Evolutionary conservation across 1,139 yeast species (phyloP).

Genomic region (Debaryomyces psychrophilus): DNA sequence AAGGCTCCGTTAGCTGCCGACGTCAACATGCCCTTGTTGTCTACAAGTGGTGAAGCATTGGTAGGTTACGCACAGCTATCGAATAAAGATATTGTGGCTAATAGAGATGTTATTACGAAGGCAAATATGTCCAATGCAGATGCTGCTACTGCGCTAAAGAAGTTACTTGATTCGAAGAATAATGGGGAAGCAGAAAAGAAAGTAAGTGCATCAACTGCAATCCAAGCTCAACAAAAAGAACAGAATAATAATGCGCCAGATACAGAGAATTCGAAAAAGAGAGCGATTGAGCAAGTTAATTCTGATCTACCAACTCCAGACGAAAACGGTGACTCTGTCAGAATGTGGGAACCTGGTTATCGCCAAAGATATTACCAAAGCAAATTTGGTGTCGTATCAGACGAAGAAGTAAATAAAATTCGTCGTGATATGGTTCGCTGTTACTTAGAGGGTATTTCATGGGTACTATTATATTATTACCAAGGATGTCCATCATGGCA

Average conservation of each 20-base stretch:
- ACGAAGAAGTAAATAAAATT: conserved; percentile 57
- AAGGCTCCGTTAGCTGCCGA: conserved; percentile 75
- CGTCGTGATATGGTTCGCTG: conserved; percentile 66
- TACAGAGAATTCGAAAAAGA: conserved; percentile 29
- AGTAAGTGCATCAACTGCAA: conserved; percentile 44
- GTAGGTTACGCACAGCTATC: conserved; percentile 66
- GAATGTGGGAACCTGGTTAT: conserved; percentile 87
- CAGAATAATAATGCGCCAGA: conserved; percentile 9
- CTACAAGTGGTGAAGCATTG: conserved; percentile 67
- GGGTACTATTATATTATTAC: conserved; percentile 92
- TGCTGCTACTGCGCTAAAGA: conserved; percentile 69
- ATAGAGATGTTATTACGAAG: conserved; percentile 65
- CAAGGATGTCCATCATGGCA: conserved; percentile 99
- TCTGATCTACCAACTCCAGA: conserved; percentile 17
- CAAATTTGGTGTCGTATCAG: conserved; percentile 65
- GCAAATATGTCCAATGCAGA: conserved; percentile 76
- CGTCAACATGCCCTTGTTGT: conserved; percentile 75
- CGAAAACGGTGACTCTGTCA: conserved; percentile 59
- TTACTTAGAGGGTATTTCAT: conserved; percentile 92
- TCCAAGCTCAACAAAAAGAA: conserved; percentile 26
- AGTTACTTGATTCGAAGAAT: conserved; percentile 37
- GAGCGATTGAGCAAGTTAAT: conserved; percentile 21
- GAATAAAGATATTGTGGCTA: conserved; percentile 72
- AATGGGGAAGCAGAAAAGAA: conserved; percentile 19
- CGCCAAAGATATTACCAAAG: conserved; percentile 75